phyloP scores from a whole-genome alignment of 2,329 filamentous ascomycete genomes.

The Clonostachys rhizophaga region DNA sequence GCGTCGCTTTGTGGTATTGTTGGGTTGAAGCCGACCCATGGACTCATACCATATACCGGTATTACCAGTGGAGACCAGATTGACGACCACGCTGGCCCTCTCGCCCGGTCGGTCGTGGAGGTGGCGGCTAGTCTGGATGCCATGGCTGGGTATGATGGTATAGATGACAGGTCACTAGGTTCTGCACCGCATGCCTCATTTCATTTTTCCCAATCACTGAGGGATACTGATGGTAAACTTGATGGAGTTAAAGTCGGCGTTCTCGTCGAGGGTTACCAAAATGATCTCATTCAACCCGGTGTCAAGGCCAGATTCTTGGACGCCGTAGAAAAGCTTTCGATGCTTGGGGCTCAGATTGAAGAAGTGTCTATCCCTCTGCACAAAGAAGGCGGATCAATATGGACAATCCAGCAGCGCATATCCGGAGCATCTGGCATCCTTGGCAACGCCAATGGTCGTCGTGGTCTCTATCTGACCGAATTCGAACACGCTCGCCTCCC shows the following conservation, averaged over 20 bases:
- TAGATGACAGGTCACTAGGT: slow-evolving; percentile 38
- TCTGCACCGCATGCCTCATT: slow-evolving; percentile 18
- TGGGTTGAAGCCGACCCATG: slow-evolving; percentile 46
- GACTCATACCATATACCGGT: slow-evolving; percentile 45
- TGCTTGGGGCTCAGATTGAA: slow-evolving; percentile 41
- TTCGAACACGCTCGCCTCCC: slow-evolving; percentile 42
- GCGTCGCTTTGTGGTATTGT: slow-evolving; percentile 31
- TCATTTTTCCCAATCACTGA: slow-evolving; percentile 1
- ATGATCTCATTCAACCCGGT: slow-evolving; percentile 25
- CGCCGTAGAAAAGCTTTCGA: slow-evolving; percentile 31
- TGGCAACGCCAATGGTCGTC: slow-evolving; percentile 35
- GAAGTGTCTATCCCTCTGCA: slow-evolving; percentile 46
- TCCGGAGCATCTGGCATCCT: slow-evolving; percentile 35
- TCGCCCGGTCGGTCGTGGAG: slow-evolving; percentile 32
- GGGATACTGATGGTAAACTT: not conserved
- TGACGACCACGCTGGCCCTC: slow-evolving; percentile 43
- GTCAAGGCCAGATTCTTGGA: slow-evolving; percentile 33
- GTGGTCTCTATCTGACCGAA: slow-evolving; percentile 43
- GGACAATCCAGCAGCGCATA: slow-evolving; percentile 42
- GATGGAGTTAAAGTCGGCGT: slow-evolving; percentile 32
- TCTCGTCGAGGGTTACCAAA: slow-evolving; percentile 36
- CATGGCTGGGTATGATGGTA: slow-evolving; percentile 40
- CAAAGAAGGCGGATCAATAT: slow-evolving; percentile 39
- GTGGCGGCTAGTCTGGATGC: slow-evolving; percentile 34
- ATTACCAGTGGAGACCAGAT: slow-evolving; percentile 41